Percentiles rank a stretch among this genome's conserved stretches.
Conservation (phyloP, 208 protist genomes). For the Crithidia thermophila region DNA sequence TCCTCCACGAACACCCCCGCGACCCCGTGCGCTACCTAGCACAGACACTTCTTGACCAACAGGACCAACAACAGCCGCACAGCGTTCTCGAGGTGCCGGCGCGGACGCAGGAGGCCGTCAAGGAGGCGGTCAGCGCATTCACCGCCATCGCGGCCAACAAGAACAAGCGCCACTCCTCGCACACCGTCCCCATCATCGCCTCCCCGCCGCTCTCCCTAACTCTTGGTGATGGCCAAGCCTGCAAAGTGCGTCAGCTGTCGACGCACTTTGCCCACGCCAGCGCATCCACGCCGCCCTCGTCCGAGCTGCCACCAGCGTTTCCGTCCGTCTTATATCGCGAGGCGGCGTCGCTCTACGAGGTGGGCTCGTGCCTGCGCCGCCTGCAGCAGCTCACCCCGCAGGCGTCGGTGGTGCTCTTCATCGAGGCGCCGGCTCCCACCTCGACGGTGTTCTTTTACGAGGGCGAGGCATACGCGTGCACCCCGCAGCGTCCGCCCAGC, state of each 20-base stretch:
- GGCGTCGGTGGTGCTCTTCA: constrained; percentile 47
- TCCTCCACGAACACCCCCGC: constrained; percentile 43
- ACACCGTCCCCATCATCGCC: not conserved
- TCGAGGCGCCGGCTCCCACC: constrained; percentile 64
- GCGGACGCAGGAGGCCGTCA: not conserved
- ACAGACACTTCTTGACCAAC: constrained; percentile 30
- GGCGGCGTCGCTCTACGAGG: constrained; percentile 22
- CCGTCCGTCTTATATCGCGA: constrained; percentile 17
- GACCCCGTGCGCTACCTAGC: constrained; percentile 67
- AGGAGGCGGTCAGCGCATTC: not conserved
- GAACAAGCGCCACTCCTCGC: not conserved
- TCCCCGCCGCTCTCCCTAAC: not conserved
- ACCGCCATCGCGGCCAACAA: not conserved
- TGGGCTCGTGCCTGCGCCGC: constrained; percentile 25
- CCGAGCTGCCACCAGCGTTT: too few species aligned
- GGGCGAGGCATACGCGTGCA: constrained; percentile 61
- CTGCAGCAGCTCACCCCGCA: constrained; percentile 4
- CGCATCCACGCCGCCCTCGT: not conserved
- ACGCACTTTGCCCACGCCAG: not conserved
- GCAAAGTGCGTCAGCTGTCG: not conserved
- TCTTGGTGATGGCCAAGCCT: not conserved
- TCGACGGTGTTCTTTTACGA: constrained; percentile 66
- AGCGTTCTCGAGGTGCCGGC: not conserved
- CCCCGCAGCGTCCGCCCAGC: constrained; percentile 32
- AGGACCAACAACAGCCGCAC: not conserved